Base-by-base conservation (phyloP, 257 asterid species). In the Petunia axillaris region DNA sequence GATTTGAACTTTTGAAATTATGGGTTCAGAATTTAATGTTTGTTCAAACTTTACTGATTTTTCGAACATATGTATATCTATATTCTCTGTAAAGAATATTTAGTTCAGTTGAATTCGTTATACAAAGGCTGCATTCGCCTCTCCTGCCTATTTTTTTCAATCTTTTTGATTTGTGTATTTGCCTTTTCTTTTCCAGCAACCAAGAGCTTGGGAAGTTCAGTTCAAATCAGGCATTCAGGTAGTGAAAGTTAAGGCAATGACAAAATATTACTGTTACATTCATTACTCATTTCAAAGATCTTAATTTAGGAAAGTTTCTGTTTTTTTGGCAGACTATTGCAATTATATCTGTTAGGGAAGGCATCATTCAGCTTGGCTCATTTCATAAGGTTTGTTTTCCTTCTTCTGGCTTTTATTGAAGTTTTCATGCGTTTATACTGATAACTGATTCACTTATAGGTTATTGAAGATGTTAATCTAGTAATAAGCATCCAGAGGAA, bases 191-290 rank as follows among this genome's bases (percentile, higher is more conserved):
- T 57, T 39, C 76, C 86, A 93, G 98, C 94, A 91, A 80, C 97
- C 98, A 68, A 91, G 90, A 86, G 92, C 92, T 83, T 91, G 97
- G 98, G 98, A 92, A 65, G 88, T 88, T 83, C 98, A 91, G 83
- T 93, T 93, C 82, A 87, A 84, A 81, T 90, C 98, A 74, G 98
- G 98, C 86, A 91, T 93, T 83, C 94, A 93, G 97, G 98, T 90
- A 78, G 65, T 78, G 46, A 55, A 68, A 62, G 75, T 58, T 36
- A 0, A 67, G 37, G 6, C 8, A 6, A 57, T 5, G 48, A 36
- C 44, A 13, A 77, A 10, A 3, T 3, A 35, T 5, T 59, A 59
- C 67, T 71, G 3, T 77, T 65, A n/a, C 55, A 55, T 76, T 65
- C 25, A 37, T 66, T 79, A 14, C 2, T 36, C 43, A 35, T 65